A percentile compares a stretch with the other conserved stretches of the same genome.
Conservation (phyloP, 306 rosid species). For the Fragaria ananassa region DNA sequence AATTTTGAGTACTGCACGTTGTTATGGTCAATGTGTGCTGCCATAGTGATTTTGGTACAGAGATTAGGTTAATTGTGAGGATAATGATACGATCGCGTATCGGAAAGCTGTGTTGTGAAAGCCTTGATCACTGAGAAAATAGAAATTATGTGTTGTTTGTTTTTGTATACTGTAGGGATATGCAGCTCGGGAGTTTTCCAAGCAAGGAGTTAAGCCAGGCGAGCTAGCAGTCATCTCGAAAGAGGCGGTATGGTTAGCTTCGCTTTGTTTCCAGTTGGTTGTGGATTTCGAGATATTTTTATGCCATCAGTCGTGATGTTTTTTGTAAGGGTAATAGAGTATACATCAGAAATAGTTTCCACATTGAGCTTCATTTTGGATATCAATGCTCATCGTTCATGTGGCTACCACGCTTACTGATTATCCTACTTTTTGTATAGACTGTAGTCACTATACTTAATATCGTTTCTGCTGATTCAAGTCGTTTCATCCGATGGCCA, state of each 20-base stretch:
- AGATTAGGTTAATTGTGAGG: not conserved
- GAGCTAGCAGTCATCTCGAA: slow-evolving; percentile 90
- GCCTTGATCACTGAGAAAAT: not conserved
- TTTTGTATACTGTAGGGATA: slow-evolving; percentile 60
- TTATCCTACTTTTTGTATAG: not conserved
- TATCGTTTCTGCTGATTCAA: not conserved
- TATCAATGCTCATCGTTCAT: not conserved
- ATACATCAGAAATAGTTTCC: not conserved
- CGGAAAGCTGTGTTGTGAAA: not conserved
- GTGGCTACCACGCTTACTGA: not conserved
- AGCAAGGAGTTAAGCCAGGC: slow-evolving; percentile 74
- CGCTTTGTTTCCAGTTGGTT: not conserved
- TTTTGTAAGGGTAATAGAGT: not conserved
- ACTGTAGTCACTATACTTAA: not conserved
- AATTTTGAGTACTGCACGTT: not conserved
- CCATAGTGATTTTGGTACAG: not conserved
- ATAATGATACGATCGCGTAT: not conserved
- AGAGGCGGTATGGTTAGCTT: slow-evolving; percentile 61
- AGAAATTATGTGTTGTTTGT: not conserved
- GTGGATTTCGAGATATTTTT: not conserved
- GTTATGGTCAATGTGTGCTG: not conserved
- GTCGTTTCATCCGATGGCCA: not conserved
- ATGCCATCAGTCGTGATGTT: not conserved
- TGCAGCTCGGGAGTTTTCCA: slow-evolving; percentile 91
- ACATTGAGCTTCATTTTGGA: not conserved